Evolutionary conservation across 345 rosid genomes (phyloP).

Genomic region (Eutrema heterophyllum): DNA sequence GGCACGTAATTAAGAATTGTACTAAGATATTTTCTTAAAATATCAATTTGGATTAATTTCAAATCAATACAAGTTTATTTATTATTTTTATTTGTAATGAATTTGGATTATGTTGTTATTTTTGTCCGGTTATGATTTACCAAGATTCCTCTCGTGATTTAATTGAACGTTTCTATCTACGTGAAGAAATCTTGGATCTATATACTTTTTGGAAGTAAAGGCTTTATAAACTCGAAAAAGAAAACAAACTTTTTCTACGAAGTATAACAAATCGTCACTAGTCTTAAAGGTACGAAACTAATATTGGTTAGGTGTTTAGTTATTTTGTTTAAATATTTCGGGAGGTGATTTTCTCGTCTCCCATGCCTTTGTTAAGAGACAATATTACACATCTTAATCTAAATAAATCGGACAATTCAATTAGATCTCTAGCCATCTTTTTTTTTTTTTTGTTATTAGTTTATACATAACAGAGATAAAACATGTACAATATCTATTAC

Average conservation of each 20-base stretch:
- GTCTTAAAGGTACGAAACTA: background rate
- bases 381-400: background rate
- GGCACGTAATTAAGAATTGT: background rate
- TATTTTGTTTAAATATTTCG: background rate
- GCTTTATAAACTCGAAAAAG: background rate
- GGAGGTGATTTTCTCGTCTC: background rate
- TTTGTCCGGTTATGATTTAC: background rate
- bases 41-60: too few relatives aligned
- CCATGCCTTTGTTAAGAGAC: background rate
- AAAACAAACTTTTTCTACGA: background rate
- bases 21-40: background rate
- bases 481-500: conserved; percentile 6
- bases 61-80: background rate
- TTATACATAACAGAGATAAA: conserved; percentile 12
- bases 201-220: background rate
- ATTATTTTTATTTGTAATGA: background rate
- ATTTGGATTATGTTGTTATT: background rate
- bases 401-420: conserved; percentile 1
- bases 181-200: conserved; percentile 8
- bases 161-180: conserved; percentile 10
- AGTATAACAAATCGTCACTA: conserved; percentile 1
- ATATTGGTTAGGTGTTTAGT: background rate
- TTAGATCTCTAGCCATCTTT: background rate
- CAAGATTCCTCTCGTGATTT: conserved; percentile 9
- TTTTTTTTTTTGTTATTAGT: conserved; percentile 2